A percentile compares a stretch with the other conserved stretches of the same genome.
phyloP scores from a whole-genome alignment of 331 rosid species.

The Quercus tomentella region DNA sequence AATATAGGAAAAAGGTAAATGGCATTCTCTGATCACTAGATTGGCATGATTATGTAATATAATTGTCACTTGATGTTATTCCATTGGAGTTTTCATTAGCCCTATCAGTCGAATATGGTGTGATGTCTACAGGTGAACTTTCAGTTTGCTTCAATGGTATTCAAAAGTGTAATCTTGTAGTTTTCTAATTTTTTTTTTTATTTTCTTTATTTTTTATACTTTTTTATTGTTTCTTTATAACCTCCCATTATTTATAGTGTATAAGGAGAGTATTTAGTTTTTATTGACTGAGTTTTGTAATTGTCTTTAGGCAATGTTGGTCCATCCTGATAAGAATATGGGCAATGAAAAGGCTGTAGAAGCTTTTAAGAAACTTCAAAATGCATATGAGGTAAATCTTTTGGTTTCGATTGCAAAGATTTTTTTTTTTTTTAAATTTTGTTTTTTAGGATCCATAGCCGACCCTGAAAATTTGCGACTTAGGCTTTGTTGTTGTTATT shows the following conservation, averaged over 20 bases:
- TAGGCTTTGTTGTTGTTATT: neutral
- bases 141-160: neutral
- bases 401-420: neutral
- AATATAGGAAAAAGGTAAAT: constrained; percentile 86
- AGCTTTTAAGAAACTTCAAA: constrained; percentile 98
- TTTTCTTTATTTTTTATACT: neutral
- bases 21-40: constrained; percentile 21
- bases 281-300: constrained; percentile 13
- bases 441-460: neutral
- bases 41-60: constrained; percentile 14
- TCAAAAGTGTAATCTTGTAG: neutral
- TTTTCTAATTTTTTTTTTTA: neutral
- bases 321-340: constrained; percentile 99
- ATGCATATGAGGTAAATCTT: constrained; percentile 85
- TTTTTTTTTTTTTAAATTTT: constrained; percentile 7
- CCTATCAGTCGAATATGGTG: neutral
- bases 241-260: constrained; percentile 20
- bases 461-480: too few species aligned
- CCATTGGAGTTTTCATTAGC: constrained; percentile 8
- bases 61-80: constrained; percentile 16
- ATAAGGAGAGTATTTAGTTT: constrained; percentile 3
- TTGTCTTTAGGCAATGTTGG: constrained; percentile 81
- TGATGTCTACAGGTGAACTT: too few species aligned
- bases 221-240: constrained; percentile 15
- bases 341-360: constrained; percentile 98